These are phyloP conservation scores for Trichosporon coremiiforme DNA, from an alignment of 1,284 basidiomycete species.

Conservation along the genomic window DNA sequence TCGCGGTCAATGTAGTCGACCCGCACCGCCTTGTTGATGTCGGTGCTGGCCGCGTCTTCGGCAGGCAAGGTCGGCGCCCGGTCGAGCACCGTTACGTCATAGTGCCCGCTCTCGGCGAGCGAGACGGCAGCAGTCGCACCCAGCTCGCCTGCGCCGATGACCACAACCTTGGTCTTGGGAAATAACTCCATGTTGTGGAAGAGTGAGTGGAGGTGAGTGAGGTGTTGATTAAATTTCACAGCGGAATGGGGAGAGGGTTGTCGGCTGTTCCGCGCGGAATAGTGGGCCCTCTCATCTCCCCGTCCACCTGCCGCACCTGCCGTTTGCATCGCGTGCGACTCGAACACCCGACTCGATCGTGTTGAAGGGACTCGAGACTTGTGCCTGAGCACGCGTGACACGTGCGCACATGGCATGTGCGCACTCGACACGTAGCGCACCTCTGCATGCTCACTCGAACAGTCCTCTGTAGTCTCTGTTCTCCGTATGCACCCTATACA, in stretches of 20 bases:
- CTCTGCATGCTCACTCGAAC: no score
- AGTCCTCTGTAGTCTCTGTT: no score
- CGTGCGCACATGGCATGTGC: no score
- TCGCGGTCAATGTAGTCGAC: constrained; percentile 52
- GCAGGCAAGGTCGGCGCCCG: constrained; percentile 68
- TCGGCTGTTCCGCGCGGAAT: no score
- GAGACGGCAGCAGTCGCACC: constrained; percentile 81
- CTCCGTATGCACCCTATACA: no score
- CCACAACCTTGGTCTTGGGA: constrained; percentile 59
- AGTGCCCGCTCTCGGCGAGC: constrained; percentile 69
- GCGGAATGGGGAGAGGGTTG: no score
- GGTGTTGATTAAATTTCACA: no score
- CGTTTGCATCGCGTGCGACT: background rate
- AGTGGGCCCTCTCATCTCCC: background rate
- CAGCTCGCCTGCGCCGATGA: constrained; percentile 83
- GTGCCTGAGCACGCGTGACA: no score
- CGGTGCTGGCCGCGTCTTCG: constrained; percentile 75
- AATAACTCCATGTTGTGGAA: background rate
- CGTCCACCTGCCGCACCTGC: no score
- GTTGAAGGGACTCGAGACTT: no score
- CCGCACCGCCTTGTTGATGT: constrained; percentile 74
- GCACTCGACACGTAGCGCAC: no score
- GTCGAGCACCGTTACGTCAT: constrained; percentile 69
- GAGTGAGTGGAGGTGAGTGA: background rate
- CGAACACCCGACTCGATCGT: background rate